Conservation (phyloP, 495 filamentous ascomycete genomes). For the Hypoxylon subgilvum region DNA sequence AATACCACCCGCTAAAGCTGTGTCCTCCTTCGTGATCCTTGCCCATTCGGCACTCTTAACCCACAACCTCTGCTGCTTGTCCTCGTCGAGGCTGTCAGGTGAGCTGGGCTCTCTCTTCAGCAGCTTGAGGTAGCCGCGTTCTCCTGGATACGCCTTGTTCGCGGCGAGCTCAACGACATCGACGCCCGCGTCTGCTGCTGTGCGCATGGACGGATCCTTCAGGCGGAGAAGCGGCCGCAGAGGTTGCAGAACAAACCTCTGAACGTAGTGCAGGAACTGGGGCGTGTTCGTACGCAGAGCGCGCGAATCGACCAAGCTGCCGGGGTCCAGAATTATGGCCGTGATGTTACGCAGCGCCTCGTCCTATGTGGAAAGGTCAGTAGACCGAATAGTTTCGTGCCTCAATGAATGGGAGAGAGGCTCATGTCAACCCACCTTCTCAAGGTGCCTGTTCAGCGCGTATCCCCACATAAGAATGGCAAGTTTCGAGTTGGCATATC, state of each 20-base stretch:
- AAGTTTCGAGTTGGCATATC: constrained; percentile 54
- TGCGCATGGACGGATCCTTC: constrained; percentile 45
- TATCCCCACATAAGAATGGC: constrained; percentile 54
- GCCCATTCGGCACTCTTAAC: constrained; percentile 53
- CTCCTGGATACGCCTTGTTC: constrained; percentile 38
- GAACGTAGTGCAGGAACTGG: constrained; percentile 28
- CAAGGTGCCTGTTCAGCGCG: constrained; percentile 49
- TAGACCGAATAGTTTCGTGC: neutral
- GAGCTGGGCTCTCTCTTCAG: constrained; percentile 47
- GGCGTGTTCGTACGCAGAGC: constrained; percentile 52
- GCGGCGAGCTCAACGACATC: constrained; percentile 45
- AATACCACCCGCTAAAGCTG: constrained; percentile 13
- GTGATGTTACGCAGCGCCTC: constrained; percentile 49
- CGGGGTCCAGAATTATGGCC: constrained; percentile 54
- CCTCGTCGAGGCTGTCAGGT: constrained; percentile 46
- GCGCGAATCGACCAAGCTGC: constrained; percentile 54
- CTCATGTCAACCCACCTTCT: constrained; percentile 42
- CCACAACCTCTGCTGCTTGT: constrained; percentile 54
- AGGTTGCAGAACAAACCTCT: constrained; percentile 41
- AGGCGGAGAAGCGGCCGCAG: constrained; percentile 46
- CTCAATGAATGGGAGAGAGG: neutral
- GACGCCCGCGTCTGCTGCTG: constrained; percentile 42
- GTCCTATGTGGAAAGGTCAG: constrained; percentile 31
- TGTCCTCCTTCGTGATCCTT: constrained; percentile 34
- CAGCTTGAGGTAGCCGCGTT: constrained; percentile 50